phyloP scores from a whole-genome alignment of 768 basidiomycete genomes.

The Psilocybe subaeruginosa region DNA sequence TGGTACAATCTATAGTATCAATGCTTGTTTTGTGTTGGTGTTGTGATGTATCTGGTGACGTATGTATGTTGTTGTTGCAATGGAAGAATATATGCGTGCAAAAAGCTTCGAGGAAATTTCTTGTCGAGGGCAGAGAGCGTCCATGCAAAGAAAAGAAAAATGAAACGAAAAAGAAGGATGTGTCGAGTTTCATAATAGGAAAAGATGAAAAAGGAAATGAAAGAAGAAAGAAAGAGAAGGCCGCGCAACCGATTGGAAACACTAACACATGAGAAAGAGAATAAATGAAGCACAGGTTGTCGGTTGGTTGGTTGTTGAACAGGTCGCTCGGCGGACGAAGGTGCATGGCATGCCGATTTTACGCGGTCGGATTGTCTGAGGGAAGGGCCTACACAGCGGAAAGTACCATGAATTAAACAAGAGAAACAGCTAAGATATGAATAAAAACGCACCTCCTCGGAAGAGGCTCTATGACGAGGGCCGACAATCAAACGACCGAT shows the following conservation, averaged over 20 bases:
- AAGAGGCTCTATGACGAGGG: too few species aligned
- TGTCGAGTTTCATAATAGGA: not conserved
- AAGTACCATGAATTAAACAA: not conserved
- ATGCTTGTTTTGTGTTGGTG: not conserved
- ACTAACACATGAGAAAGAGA: not conserved
- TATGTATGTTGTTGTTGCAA: not conserved
- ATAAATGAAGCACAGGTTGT: constrained; percentile 4
- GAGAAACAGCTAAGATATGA: not conserved
- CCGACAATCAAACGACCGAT: not conserved
- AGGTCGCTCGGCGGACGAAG: not conserved
- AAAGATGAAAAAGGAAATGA: not conserved
- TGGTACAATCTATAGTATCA: constrained; percentile 4
- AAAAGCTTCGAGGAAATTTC: not conserved
- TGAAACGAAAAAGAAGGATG: not conserved
- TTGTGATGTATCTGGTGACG: not conserved
- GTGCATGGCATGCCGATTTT: not conserved
- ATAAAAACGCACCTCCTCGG: too few species aligned
- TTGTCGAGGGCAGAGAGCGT: not conserved
- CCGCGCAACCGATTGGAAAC: not conserved
- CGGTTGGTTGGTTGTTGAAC: not conserved
- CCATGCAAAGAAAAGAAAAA: not conserved
- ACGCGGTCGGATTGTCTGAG: not conserved
- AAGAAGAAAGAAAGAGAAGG: not conserved
- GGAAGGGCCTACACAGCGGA: not conserved
- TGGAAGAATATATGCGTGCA: not conserved